These are phyloP conservation scores for Fusarium tricinctum DNA, from an alignment of 2,329 filamentous ascomycete species.

Conservation along the genomic window DNA sequence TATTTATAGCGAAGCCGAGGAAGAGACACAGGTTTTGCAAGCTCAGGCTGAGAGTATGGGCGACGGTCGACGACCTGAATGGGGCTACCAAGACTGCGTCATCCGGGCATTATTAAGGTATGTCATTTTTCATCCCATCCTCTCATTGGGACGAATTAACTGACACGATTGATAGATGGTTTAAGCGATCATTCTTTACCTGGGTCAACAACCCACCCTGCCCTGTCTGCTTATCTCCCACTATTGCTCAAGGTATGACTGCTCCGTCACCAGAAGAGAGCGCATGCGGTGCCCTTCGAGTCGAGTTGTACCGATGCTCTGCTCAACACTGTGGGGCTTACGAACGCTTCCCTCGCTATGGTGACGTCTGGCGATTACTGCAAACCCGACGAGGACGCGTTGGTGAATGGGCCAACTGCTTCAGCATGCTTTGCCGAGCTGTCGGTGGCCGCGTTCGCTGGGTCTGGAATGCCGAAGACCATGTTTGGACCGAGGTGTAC, in stretches of 20 bases:
- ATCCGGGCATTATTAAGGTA: constrained; percentile 88
- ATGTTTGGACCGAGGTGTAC: constrained; percentile 98
- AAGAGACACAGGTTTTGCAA: constrained; percentile 88
- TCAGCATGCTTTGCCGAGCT: constrained; percentile 96
- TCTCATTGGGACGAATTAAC: constrained; percentile 2
- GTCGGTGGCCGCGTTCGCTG: constrained; percentile 92
- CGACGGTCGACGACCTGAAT: constrained; percentile 83
- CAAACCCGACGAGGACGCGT: constrained; percentile 88
- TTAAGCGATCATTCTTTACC: constrained; percentile 93
- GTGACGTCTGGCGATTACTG: constrained; percentile 92
- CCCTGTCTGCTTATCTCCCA: constrained; percentile 83
- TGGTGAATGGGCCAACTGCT: constrained; percentile 98
- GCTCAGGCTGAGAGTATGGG: constrained; percentile 91
- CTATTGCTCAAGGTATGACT: constrained; percentile 85
- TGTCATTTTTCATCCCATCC: constrained; percentile 50
- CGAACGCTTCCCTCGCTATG: constrained; percentile 94
- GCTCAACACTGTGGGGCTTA: constrained; percentile 79
- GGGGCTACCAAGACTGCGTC: constrained; percentile 98
- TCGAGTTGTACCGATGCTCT: constrained; percentile 92
- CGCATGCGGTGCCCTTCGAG: constrained; percentile 86
- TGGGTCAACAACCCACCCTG: constrained; percentile 98
- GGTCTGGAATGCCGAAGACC: constrained; percentile 98
- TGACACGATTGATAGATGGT: constrained; percentile 71
- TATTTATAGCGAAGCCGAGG: constrained; percentile 94
- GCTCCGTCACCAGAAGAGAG: constrained; percentile 89